Evolutionary conservation across 2,329 filamentous ascomycete genomes (phyloP), one percentile per base, ranked within the genome.

Genomic region (Phyllachora maydis): DNA sequence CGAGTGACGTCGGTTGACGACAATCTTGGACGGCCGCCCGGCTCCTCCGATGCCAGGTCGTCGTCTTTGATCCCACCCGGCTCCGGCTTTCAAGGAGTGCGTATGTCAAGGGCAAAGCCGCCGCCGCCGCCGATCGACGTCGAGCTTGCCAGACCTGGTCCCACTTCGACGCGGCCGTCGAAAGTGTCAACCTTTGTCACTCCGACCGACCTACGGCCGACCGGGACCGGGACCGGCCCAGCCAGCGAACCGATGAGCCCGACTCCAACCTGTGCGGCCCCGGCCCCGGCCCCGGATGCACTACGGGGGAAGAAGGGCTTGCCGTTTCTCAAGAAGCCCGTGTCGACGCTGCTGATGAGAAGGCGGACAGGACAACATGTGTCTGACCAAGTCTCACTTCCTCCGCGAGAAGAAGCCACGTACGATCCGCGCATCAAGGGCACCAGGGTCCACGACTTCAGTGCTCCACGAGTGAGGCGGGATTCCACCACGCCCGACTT

Each of bases 381-480:
- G 1, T 46, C 53, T 1, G 57, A 61, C 21, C 28, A 55, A 3
- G 36, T 39, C 2, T 46, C 52, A 1, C 34, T 56, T 12, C 49
- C 56, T 0, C 34, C 55, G 14, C 33, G 41, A 0, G 50, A 54
- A 9, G 56, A 59, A 33, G 52, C 54, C 4, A 42, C 45, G 11
- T 69, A 71, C 33, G 67, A 73, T 34, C 67, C 67, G 11, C 55
- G 65, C 7, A 75, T 75, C 31, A 57, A 56, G 35, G 70, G 64
- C 23, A 75, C 62, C 6, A 52, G 56, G 22, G 57, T 72, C 23
- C 70, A 75, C 38, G 69, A 68, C 40, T 74, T 71, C 35, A 72
- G 65, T 35, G 65, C 62, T 0, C 67, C 66, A 2, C 50, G 65
- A n/a, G n/a, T n/a, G n/a, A n/a, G n/a, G n/a, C n/a, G n/a, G n/a